Evolutionary conservation across 148 eudicot genomes (phyloP).

Genomic region (Rhododendron kiyosumense): DNA sequence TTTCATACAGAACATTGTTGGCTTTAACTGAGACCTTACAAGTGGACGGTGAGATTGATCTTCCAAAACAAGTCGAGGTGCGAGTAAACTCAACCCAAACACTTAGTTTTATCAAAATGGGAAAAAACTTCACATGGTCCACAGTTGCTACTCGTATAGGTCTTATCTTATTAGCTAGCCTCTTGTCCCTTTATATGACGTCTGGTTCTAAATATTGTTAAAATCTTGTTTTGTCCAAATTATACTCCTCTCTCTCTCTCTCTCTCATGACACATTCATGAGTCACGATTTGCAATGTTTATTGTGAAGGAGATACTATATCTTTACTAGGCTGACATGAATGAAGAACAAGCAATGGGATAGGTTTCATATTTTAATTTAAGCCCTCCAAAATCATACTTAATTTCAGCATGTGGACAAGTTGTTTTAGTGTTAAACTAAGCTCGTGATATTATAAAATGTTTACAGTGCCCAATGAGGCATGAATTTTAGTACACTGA

Average conservation of each 20-base stretch:
- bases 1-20: not conserved
- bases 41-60: not conserved
- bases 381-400: not conserved
- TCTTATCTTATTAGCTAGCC: not conserved
- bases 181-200: not conserved
- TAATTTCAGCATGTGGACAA: not conserved
- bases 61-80: not conserved
- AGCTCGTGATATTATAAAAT: not conserved
- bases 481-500: slow-evolving; percentile 6
- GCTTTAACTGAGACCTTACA: too few relatives aligned
- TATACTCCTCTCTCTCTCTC: not conserved
- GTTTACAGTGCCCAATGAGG: not conserved
- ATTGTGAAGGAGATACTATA: not conserved
- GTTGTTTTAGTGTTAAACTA: not conserved
- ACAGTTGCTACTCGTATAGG: not conserved
- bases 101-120: not conserved
- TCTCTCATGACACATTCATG: not conserved
- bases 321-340: not conserved
- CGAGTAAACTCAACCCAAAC: not conserved
- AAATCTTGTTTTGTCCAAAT: not conserved
- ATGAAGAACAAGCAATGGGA: not conserved
- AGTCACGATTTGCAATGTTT: not conserved
- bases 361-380: not conserved
- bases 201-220: not conserved
- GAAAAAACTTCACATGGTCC: not conserved